Base-by-base conservation (phyloP, 208 protist genomes). In the Trypanosoma boissoni region DNA sequence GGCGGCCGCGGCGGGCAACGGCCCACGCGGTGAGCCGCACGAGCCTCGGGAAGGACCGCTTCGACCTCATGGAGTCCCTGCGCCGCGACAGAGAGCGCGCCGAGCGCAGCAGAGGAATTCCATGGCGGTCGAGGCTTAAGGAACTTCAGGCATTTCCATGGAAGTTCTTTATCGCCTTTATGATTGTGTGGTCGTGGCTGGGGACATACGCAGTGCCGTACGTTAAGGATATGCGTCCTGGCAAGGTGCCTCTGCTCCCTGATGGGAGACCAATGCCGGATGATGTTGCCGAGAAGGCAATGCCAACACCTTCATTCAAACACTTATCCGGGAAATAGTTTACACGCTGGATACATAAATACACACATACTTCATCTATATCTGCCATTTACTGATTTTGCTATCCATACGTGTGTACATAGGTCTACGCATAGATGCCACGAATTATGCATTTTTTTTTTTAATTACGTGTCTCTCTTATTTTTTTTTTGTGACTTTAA, bases 91-190 rank as follows among this genome's bases (percentile, higher is more conserved):
- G 83, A 0, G 69, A 81, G 39, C 54, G 64, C 16, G 76, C 71
- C 32, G 73, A 74, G 34, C 71, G 53, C 26, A 72, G 71, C 26
- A 64, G 64, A 23, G 52, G 36, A 9, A 61, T 81, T 2, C 73
- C 78, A 31, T 90, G 83, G 83, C 57, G 60, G n/a, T 42, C 57
- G 41, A 61, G 70, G 36, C 50, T 90, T 21, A 52, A 54, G 9
- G 41, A 73, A 42, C 58, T 90, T 2, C 60, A 68, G 4, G 73
- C 66, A 14, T 90, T 80, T 63, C 83, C 83, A 41, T 90, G 83
- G 83, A 90, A 90, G 39, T 67, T 77, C 18, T 86, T 86, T 32
- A 36, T 90, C 29, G 72, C 65, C 18, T 90, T 90, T 53, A 90
- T 90, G 78, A 18, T 86, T 14, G 31, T 83, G 10, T 90, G 83